Conservation (phyloP, 129 eudicot genomes). For the Chrysanthemum makinoi region DNA sequence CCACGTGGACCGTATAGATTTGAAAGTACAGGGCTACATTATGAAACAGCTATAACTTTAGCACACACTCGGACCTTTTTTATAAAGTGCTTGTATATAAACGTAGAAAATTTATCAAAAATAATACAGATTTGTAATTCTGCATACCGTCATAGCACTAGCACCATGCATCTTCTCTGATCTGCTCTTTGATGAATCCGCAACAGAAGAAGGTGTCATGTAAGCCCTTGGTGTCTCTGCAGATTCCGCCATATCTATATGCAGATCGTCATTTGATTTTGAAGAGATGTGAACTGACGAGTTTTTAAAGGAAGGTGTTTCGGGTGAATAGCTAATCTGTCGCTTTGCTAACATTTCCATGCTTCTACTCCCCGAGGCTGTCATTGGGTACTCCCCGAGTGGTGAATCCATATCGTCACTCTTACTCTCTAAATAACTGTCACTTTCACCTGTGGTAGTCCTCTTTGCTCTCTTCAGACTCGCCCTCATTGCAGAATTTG, state of each 20-base stretch:
- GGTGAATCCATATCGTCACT: conserved; percentile 92
- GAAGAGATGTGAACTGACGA: conserved; percentile 45
- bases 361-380: conserved; percentile 50
- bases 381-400: conserved; percentile 44
- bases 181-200: conserved; percentile 72
- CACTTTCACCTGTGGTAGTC: conserved; percentile 63
- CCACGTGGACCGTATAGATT: background rate
- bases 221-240: conserved; percentile 69
- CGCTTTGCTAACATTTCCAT: conserved; percentile 53
- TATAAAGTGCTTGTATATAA: background rate
- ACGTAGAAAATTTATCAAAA: background rate
- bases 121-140: background rate
- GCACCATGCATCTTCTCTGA: conserved; percentile 51
- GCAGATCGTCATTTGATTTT: conserved; percentile 50
- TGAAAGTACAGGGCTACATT: background rate
- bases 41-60: background rate
- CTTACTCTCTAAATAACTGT: conserved; percentile 76
- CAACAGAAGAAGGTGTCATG: conserved; percentile 51
- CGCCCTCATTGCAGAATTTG: conserved; percentile 93
- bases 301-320: conserved; percentile 48
- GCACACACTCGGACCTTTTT: background rate
- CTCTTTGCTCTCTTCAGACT: conserved; percentile 78
- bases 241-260: conserved; percentile 50
- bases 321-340: conserved; percentile 60
- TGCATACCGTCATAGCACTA: conserved; percentile 61